Percentiles rank a stretch among this genome's conserved stretches.
Conservation (phyloP, 179 eudicot species). For the Heliamphora pulchella region DNA sequence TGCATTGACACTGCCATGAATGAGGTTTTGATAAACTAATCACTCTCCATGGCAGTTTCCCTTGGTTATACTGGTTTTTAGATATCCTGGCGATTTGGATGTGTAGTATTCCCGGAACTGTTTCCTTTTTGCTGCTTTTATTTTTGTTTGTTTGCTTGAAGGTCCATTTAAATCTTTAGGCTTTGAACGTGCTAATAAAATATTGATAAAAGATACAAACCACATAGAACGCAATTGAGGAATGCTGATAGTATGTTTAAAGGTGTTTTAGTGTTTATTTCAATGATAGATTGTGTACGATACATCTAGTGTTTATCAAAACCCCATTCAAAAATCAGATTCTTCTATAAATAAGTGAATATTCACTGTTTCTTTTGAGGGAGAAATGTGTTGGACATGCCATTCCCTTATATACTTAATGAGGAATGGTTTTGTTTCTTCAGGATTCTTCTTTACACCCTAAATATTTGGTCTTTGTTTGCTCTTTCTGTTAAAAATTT, state of each 20-base stretch:
- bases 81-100: not conserved
- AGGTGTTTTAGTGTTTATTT: not conserved
- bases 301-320: not conserved
- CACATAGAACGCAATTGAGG: not conserved
- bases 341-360: not conserved
- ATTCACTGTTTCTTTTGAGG: not conserved
- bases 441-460: not conserved
- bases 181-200: not conserved
- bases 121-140: not conserved
- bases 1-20: not conserved
- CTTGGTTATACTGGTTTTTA: not conserved
- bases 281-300: not conserved
- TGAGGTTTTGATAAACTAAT: not conserved
- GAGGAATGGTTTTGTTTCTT: constrained; percentile 5
- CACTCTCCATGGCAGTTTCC: not conserved
- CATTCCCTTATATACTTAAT: not conserved
- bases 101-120: not conserved
- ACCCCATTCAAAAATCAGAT: not conserved
- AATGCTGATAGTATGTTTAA: not conserved
- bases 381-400: not conserved
- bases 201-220: not conserved
- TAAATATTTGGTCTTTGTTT: constrained; percentile 1
- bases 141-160: not conserved
- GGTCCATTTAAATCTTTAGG: not conserved
- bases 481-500: not conserved